These are phyloP conservation scores for Fusarium hostae DNA, from an alignment of 2,329 filamentous ascomycete species.

Conservation along the genomic window DNA sequence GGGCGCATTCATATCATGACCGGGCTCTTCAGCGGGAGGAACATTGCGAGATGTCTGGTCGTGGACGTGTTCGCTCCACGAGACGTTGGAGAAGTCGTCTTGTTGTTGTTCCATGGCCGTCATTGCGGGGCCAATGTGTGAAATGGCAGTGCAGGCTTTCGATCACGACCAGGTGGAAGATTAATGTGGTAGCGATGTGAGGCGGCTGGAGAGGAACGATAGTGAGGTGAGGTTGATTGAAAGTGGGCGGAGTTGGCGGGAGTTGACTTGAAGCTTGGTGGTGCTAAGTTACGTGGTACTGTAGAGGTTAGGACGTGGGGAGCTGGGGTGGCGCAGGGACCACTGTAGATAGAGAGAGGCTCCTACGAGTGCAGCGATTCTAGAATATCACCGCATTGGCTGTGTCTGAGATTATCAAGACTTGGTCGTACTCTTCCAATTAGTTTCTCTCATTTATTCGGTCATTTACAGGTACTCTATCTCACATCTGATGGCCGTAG, in stretches of 20 bases:
- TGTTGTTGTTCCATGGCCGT: slow-evolving; percentile 61
- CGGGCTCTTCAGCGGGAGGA: slow-evolving; percentile 43
- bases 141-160: not conserved
- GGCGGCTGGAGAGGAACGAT: not conserved
- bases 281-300: slow-evolving; percentile 20
- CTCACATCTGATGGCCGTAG: accelerated
- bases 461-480: accelerated
- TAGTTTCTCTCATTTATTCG: accelerated
- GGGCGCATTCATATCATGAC: slow-evolving; percentile 56
- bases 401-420: accelerated
- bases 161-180: not conserved
- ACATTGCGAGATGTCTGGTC: slow-evolving; percentile 49
- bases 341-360: slow-evolving; percentile 31
- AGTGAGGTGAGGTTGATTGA: not conserved
- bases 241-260: slow-evolving; percentile 31
- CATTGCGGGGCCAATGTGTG: slow-evolving; percentile 30
- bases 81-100: slow-evolving; percentile 84
- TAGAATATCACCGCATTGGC: accelerated
- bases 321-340: slow-evolving; percentile 38
- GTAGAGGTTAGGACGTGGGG: slow-evolving; percentile 27
- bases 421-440: accelerated
- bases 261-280: slow-evolving; percentile 36
- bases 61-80: slow-evolving; percentile 74
- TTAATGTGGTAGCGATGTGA: not conserved
- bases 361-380: not conserved